Evolutionary conservation across 1,139 yeast genomes (phyloP).

Genomic region (Eremothecium cymbalariae): DNA sequence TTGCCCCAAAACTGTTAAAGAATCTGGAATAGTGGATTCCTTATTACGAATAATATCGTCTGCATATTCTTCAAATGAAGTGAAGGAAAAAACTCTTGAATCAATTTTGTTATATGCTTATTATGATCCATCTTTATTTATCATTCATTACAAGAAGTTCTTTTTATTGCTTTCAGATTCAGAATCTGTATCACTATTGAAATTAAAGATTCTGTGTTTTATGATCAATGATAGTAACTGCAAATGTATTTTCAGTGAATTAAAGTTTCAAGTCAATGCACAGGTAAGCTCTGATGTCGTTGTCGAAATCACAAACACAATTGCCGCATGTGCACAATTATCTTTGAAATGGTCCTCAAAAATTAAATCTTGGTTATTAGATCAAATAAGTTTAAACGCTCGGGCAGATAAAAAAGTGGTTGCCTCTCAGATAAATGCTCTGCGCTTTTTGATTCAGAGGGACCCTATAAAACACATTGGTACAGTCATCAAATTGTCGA

Average conservation of each 20-base stretch:
- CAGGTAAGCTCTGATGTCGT: constrained; percentile 37
- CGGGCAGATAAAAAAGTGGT: constrained; percentile 33
- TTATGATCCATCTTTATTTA: constrained; percentile 41
- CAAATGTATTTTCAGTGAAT: constrained; percentile 49
- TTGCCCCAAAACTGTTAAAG: constrained; percentile 43
- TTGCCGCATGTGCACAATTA: constrained; percentile 45
- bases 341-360: constrained; percentile 32
- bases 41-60: constrained; percentile 38
- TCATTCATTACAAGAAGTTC: constrained; percentile 44
- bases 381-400: constrained; percentile 31
- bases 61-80: constrained; percentile 31
- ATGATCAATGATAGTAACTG: constrained; percentile 49
- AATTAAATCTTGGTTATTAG: constrained; percentile 40
- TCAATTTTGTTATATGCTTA: constrained; percentile 37
- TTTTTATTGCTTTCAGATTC: constrained; percentile 54
- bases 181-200: constrained; percentile 40
- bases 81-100: constrained; percentile 37
- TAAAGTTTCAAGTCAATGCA: constrained; percentile 54
- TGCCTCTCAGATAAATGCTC: constrained; percentile 56
- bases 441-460: constrained; percentile 66
- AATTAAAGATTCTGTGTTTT: constrained; percentile 56
- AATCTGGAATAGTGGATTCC: constrained; percentile 43
- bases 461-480: constrained; percentile 39
- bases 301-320: constrained; percentile 50
- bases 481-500: constrained; percentile 38